Evolutionary conservation across 2,329 filamentous ascomycete genomes (phyloP).

Genomic region (Madurella fahalii): DNA sequence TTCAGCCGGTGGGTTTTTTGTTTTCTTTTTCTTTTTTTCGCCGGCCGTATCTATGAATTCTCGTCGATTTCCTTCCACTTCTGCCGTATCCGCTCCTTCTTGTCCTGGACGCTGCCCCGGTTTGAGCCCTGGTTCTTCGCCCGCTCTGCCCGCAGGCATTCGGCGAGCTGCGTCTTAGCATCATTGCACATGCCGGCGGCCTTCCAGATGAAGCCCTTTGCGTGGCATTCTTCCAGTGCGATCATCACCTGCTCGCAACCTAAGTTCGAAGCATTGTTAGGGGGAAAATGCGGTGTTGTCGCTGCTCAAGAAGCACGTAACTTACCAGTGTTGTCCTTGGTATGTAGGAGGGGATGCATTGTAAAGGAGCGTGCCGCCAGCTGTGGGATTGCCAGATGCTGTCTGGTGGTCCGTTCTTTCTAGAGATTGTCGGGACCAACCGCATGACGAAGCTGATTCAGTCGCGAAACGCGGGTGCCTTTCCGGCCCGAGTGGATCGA

Average conservation of each 20-base stretch:
- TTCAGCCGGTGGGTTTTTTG: slow-evolving; percentile 33
- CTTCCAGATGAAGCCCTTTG: slow-evolving; percentile 87
- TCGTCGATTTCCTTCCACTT: slow-evolving; percentile 76
- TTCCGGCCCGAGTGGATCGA: too few relatives aligned
- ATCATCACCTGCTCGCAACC: slow-evolving; percentile 93
- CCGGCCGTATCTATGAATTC: slow-evolving; percentile 50
- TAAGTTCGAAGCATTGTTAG: slow-evolving; percentile 35
- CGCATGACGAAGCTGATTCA: background rate
- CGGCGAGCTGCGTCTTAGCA: slow-evolving; percentile 77
- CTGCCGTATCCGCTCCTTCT: slow-evolving; percentile 69
- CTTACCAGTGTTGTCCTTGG: slow-evolving; percentile 81
- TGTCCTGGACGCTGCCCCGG: slow-evolving; percentile 63
- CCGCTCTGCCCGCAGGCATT: slow-evolving; percentile 78
- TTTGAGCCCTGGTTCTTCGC: slow-evolving; percentile 74
- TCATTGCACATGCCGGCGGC: slow-evolving; percentile 85
- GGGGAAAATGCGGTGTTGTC: background rate
- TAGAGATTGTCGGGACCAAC: background rate
- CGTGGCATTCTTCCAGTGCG: slow-evolving; percentile 93
- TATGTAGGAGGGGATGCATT: slow-evolving; percentile 98
- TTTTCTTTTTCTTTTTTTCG: too few relatives aligned
- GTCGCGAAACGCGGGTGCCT: background rate
- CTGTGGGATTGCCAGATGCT: background rate
- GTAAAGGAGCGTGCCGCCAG: slow-evolving; percentile 25
- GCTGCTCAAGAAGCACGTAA: background rate
- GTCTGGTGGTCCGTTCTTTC: background rate